Evolutionary conservation across 2,329 filamentous ascomycete genomes (phyloP), one percentile per base, ranked within the genome.

Genomic region (Pseudogymnoascus sp.): DNA sequence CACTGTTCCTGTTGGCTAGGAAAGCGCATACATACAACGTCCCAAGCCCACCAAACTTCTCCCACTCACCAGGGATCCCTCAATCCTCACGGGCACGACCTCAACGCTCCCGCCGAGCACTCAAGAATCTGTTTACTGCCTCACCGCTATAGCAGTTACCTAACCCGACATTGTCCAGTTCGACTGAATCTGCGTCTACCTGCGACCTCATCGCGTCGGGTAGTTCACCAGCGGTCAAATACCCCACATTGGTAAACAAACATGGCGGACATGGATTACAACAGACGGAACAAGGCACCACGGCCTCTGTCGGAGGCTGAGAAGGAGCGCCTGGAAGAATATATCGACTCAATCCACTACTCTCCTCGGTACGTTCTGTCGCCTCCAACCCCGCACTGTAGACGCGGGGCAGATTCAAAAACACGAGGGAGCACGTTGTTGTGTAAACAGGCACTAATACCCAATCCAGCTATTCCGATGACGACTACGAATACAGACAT

Each of bases 401-500:
- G 31, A 62, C 28, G 40, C 21, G 28, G 60, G 37, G 38, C 60
- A 62, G 40, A 33, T 35, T 35, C 25, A 62, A 44, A 56, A 33
- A 33, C 28, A 56, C 1, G n/a, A 33, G 25, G n/a, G n/a, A 56
- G 28, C 50, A 56, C 28, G 7, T 33, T 56, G 16, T 21, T 56
- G 50, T 56, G 50, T 56, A 56, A 21, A 56, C 50, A 56, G 50
- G 25, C 50, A 64, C 68, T 67, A 31, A 70, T 66, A 69, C 67
- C 12, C 50, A 40, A 21, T 60, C 35, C 74, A 97, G 94, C 75
- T 99, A 99, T 76, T 92, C 88, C 28, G 94, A 99, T 73, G 87
- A 85, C 77, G 85, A 94, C 76, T 96, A 87, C 77, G 94, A 99
- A 78, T 99, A 99, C 78, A 90, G 94, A 68, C 94, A 99, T 77